Evolutionary conservation across 2,329 filamentous ascomycete genomes (phyloP), one percentile per base, ranked within the genome.

Genomic region (Colletotrichum orbiculare): DNA sequence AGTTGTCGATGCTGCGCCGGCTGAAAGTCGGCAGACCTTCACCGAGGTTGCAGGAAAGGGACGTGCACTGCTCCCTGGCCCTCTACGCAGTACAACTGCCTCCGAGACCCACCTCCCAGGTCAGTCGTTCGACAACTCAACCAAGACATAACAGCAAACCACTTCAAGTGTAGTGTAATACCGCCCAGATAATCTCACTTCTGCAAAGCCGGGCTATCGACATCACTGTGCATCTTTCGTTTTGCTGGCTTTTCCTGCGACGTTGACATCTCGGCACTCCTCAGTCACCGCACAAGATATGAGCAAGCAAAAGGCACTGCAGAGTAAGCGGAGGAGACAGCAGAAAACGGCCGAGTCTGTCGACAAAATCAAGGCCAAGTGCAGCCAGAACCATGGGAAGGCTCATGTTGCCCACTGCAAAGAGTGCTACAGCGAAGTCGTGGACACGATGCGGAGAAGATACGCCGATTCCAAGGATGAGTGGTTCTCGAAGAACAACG

Each of bases 401-500:
- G 71, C 70, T 47, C 77, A 81, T 53, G 73, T 83, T 12, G 68
- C 77, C 8, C 78, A 84, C 48, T 87, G 84, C 69, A 69, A 78
- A 9, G 74, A 78, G 33, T 87, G 85, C 71, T 85, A 82, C 73
- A 73, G 73, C 17, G 77, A 81, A 58, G 73, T 85, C 5, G 70
- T 87, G 46, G 79, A 83, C 39, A 76, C 77, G 39, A 77, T 87
- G 71, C 72, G 77, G 59, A 73, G 75, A 55, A 77, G 78, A 45
- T 83, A 80, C 66, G 69, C 78, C 13, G 72, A 75, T 45, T 64
- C 64, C 34, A 59, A 64, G 48, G 71, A 76, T 17, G 83, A 85
- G 71, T 88, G 86, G 86, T 87, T 87, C 71, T 77, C 81, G 2
- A 78, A 79, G 49, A 76, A 84, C 38, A 76, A 76, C 37, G 75